Evolutionary conservation across 345 rosid species (phyloP).

Genomic region (Eucalyptus decipiens): DNA sequence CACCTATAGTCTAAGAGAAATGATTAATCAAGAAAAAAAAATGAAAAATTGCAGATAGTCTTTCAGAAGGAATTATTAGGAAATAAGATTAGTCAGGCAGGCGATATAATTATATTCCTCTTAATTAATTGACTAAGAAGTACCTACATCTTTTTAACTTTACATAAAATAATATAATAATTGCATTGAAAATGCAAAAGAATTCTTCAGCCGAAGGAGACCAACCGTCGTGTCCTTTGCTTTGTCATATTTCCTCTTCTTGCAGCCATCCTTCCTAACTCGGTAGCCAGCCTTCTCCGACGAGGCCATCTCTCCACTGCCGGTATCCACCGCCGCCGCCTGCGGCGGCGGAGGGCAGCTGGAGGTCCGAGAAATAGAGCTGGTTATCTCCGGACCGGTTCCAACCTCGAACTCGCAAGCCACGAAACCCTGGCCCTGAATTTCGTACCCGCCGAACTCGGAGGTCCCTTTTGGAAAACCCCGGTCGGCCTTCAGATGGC

Average conservation of each 20-base stretch:
- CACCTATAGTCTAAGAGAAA: neutral
- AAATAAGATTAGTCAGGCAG: neutral
- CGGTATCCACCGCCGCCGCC: neutral
- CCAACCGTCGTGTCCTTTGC: conserved; percentile 17
- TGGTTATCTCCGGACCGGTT: conserved; percentile 7
- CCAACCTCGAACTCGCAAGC: neutral
- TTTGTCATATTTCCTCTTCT: conserved; percentile 51
- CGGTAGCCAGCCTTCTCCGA: conserved; percentile 9
- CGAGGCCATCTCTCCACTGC: neutral
- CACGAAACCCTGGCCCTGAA: conserved; percentile 1
- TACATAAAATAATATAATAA: neutral
- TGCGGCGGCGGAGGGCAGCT: conserved; percentile 4
- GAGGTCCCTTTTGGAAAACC: conserved; percentile 15
- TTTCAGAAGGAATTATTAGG: neutral
- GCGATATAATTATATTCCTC: neutral
- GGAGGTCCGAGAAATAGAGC: conserved; percentile 18
- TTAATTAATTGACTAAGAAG: neutral
- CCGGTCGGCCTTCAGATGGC: conserved; percentile 30
- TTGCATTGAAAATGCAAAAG: neutral
- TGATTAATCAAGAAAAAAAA: neutral
- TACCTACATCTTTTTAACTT: neutral
- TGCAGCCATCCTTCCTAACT: conserved; percentile 28
- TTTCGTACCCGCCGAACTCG: conserved; percentile 2
- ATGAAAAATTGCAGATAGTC: neutral
- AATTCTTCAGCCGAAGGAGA: neutral